Conservation (phyloP, 768 basidiomycete genomes). For the Rhizopogon rudus region DNA sequence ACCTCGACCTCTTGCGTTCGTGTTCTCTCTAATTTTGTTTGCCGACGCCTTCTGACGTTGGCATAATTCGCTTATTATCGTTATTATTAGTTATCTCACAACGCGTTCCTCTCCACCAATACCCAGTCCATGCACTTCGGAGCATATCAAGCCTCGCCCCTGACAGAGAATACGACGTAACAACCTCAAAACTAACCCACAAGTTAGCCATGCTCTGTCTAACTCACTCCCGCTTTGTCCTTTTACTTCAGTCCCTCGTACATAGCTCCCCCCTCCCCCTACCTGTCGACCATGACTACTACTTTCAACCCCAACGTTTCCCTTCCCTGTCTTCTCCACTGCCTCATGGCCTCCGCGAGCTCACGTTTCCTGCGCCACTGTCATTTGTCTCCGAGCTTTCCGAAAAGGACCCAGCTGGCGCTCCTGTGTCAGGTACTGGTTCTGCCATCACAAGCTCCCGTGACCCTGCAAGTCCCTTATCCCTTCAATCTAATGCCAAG, state of each 20-base stretch:
- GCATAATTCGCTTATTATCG: background rate
- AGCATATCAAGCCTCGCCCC: conserved; percentile 36
- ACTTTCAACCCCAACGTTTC: conserved; percentile 20
- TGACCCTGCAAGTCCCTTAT: too few species aligned
- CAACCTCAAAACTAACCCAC: conserved; percentile 15
- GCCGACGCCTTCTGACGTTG: conserved; percentile 4
- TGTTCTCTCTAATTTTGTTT: conserved; percentile 16
- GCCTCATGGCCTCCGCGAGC: conserved; percentile 41
- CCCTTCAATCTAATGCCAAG: background rate
- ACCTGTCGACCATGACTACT: conserved; percentile 39
- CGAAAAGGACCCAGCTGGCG: conserved; percentile 8
- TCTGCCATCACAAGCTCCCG: background rate
- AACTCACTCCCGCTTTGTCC: conserved; percentile 70
- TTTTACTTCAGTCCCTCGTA: conserved; percentile 67
- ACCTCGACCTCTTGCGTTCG: conserved; percentile 65
- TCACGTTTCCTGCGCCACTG: conserved; percentile 73
- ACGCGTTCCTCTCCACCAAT: conserved; percentile 57
- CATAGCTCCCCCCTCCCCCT: conserved; percentile 52
- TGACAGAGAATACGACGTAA: conserved; percentile 24
- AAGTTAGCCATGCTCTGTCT: conserved; percentile 46
- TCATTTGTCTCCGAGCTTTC: conserved; percentile 34
- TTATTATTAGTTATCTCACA: conserved; percentile 55
- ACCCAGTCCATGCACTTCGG: conserved; percentile 63
- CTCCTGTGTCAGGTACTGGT: conserved; percentile 1
- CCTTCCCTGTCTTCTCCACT: conserved; percentile 13